phyloP scores from a whole-genome alignment of 257 asterid species.

The Capsicum chinense region DNA sequence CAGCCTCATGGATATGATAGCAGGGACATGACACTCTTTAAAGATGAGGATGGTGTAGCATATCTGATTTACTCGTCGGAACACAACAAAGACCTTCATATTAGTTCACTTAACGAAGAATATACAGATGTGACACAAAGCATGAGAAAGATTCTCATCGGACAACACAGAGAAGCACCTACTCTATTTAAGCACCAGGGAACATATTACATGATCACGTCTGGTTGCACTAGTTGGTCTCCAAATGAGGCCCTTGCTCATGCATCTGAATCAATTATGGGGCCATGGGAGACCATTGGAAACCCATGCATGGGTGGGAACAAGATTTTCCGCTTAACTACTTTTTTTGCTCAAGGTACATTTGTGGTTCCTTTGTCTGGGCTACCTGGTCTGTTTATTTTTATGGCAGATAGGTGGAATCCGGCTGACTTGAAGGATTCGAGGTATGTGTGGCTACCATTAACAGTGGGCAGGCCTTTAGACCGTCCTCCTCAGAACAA shows the following conservation, averaged over 20 bases:
- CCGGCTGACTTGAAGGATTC: conserved; percentile 91
- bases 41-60: conserved; percentile 76
- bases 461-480: conserved; percentile 72
- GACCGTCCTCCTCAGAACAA: conserved; percentile 73
- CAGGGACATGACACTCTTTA: conserved; percentile 95
- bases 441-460: conserved; percentile 88
- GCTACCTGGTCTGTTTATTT: conserved; percentile 60
- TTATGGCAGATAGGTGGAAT: conserved; percentile 98
- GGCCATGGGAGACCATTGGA: conserved; percentile 92
- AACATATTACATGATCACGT: conserved; percentile 93
- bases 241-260: conserved; percentile 91
- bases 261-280: conserved; percentile 86
- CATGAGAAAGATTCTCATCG: conserved; percentile 68
- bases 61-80: conserved; percentile 86
- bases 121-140: conserved; percentile 63
- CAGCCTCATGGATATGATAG: conserved; percentile 91
- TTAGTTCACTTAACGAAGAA: conserved; percentile 63
- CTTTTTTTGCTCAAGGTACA: conserved; percentile 88
- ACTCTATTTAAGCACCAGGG: conserved; percentile 82
- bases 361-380: conserved; percentile 80
- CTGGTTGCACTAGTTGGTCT: conserved; percentile 98
- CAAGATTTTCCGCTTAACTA: conserved; percentile 55
- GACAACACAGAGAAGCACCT: conserved; percentile 89
- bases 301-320: conserved; percentile 94
- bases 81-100: conserved; percentile 87